These are phyloP conservation scores for Lasiosphaeria miniovina DNA, from an alignment of 495 filamentous ascomycete genomes.

Conservation along the genomic window DNA sequence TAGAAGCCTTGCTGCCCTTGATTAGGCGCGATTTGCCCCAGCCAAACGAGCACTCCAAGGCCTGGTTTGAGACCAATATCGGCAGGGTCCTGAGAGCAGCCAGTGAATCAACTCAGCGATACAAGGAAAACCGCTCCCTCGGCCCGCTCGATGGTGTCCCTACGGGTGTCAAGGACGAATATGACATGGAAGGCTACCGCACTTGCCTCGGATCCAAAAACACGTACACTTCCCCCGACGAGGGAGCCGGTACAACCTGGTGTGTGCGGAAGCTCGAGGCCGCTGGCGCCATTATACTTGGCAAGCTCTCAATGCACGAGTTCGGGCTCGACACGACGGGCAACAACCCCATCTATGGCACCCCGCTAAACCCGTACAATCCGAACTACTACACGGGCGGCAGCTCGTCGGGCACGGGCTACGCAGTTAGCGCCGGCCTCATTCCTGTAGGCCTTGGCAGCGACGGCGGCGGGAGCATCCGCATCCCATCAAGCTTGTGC, in stretches of 20 bases:
- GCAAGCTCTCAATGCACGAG: slow-evolving; percentile 85
- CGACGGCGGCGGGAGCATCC: slow-evolving; percentile 80
- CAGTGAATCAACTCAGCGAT: slow-evolving; percentile 61
- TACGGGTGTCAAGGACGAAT: slow-evolving; percentile 49
- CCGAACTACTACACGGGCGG: slow-evolving; percentile 74
- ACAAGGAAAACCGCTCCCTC: slow-evolving; percentile 56
- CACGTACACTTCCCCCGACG: slow-evolving; percentile 43
- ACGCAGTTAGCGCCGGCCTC: slow-evolving; percentile 67
- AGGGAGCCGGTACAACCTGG: slow-evolving; percentile 53
- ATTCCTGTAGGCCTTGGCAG: slow-evolving; percentile 77
- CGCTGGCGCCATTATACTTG: slow-evolving; percentile 70
- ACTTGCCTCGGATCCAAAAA: slow-evolving; percentile 58
- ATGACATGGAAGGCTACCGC: slow-evolving; percentile 68
- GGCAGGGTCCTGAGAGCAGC: slow-evolving; percentile 64
- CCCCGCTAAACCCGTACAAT: slow-evolving; percentile 76
- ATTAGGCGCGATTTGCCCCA: slow-evolving; percentile 57
- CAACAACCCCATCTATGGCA: slow-evolving; percentile 77
- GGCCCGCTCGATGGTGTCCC: slow-evolving; percentile 76
- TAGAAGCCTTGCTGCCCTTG: slow-evolving; percentile 62
- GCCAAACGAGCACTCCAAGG: slow-evolving; percentile 56
- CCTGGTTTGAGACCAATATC: slow-evolving; percentile 60
- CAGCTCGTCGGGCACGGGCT: slow-evolving; percentile 76
- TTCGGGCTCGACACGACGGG: slow-evolving; percentile 76
- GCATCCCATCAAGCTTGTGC: slow-evolving; percentile 74
- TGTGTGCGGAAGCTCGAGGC: slow-evolving; percentile 69